Base-by-base conservation (phyloP, 306 rosid species). In the Canavalia ensiformis region DNA sequence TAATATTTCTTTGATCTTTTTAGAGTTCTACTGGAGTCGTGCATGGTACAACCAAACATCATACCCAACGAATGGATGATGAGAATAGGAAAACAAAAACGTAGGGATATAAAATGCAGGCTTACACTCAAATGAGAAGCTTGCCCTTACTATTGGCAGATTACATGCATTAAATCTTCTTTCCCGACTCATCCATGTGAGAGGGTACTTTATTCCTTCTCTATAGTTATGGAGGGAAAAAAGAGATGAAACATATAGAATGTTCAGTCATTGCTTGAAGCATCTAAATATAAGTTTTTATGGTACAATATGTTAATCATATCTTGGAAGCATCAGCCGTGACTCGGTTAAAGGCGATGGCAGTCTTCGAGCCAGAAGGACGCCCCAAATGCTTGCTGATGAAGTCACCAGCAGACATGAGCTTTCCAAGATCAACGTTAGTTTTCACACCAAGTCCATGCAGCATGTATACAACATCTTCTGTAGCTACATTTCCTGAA, bases 381-480 rank as follows among this genome's bases (percentile, higher is more conserved):
- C 96, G 94, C 54, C 96, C 85, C 88, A 91, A 57, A 52, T 93
- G 94, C 67, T 85, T 87, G 90, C 89, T 72, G 86, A 95, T 95
- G 90, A 90, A 95, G 71, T 95, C 95, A 7, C 99, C 99, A 7
- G 85, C 92, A 45, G 63, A 66, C 88, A 95, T 79, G 85, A 95
- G 97, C 90, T 89, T 93, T 45, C 77, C 84, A 62, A 95, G 76
- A 87, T 95, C 96, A 73, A 93, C 90, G 44, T 90, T 89, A 56
- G 98, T 95, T 74, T 88, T 83, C 18, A 95, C 86, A 72, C 99
- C 97, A 41, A 93, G 92, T 6, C 95, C 99, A 79, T 86, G 84
- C 52, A 93, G 93, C 99, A 90, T 90, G 93, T 95, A 95, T 49
- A 95, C 92, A 39, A 95, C 99, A 84, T 95, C 99, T 88, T 93